Evolutionary conservation across 768 basidiomycete species (phyloP).

Genomic region (Peribolospora kevripleyi): DNA sequence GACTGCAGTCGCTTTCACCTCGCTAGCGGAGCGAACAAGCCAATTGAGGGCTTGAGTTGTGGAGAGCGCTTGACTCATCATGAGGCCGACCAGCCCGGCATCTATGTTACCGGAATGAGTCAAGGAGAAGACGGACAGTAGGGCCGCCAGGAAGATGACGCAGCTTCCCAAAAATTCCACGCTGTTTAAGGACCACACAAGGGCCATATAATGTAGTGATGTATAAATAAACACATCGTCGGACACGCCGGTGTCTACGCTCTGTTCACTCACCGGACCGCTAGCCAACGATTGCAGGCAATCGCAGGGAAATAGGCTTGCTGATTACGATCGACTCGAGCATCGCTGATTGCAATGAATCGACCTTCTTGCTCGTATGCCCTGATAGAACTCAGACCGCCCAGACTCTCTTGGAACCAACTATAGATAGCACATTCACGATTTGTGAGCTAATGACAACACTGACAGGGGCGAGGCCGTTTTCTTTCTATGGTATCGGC

Average conservation of each 20-base stretch:
- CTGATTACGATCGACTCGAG: constrained; percentile 6
- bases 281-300: constrained; percentile 30
- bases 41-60: constrained; percentile 27
- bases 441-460: no score
- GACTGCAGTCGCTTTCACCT: constrained; percentile 29
- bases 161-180: constrained; percentile 10
- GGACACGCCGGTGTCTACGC: constrained; percentile 1
- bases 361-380: constrained; percentile 47
- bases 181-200: no score
- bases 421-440: constrained; percentile 61
- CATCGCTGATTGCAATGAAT: constrained; percentile 42
- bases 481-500: no score
- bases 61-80: constrained; percentile 18
- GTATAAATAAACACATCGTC: no score
- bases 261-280: constrained; percentile 3
- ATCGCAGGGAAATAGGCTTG: constrained; percentile 38
- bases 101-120: constrained; percentile 6
- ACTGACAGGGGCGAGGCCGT: no score
- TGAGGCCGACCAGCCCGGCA: constrained; percentile 7
- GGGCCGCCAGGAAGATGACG: constrained; percentile 14
- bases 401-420: constrained; percentile 23
- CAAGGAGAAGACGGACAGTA: constrained; percentile 11
- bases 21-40: constrained; percentile 51
- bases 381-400: constrained; percentile 58
- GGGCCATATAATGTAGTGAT: no score